A percentile compares a stretch with the other conserved stretches of the same genome.
These are phyloP conservation scores for Tolypocladium pustulatum DNA, from an alignment of 2,329 filamentous ascomycete species.

Conservation along the genomic window DNA sequence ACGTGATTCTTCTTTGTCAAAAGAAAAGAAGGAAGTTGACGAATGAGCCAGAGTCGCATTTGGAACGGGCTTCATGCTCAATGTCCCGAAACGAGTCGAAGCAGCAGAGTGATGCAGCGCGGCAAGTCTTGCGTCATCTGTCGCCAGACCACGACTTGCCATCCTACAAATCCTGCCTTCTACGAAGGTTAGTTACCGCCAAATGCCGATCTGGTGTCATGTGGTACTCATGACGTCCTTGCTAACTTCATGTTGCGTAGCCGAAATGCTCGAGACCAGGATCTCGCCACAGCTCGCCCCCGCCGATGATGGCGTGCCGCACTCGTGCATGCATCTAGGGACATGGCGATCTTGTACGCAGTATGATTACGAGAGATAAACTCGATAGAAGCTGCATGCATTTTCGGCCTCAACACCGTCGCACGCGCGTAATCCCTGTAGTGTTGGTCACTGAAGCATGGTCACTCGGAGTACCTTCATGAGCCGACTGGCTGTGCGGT, in stretches of 20 bases:
- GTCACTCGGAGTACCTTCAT: no score
- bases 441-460: no score
- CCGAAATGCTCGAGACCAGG: not conserved
- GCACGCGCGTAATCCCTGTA: no score
- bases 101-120: not conserved
- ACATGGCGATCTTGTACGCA: not conserved
- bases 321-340: not conserved
- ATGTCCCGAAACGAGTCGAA: not conserved
- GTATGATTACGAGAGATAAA: not conserved
- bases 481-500: not conserved
- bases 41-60: not conserved
- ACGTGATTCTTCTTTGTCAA: not conserved
- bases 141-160: not conserved
- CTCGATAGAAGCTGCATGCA: not conserved
- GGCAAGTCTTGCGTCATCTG: not conserved
- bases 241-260: not conserved
- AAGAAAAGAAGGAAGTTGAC: not conserved
- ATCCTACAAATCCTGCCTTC: not conserved
- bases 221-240: not conserved
- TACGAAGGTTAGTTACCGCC: not conserved
- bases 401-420: not conserved
- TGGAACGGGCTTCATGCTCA: not conserved
- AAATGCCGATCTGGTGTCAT: no score
- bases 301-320: not conserved
- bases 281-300: not conserved